These are phyloP conservation scores for Tetracentron sinense DNA, from an alignment of 164 flowering plant species.

Conservation along the genomic window DNA sequence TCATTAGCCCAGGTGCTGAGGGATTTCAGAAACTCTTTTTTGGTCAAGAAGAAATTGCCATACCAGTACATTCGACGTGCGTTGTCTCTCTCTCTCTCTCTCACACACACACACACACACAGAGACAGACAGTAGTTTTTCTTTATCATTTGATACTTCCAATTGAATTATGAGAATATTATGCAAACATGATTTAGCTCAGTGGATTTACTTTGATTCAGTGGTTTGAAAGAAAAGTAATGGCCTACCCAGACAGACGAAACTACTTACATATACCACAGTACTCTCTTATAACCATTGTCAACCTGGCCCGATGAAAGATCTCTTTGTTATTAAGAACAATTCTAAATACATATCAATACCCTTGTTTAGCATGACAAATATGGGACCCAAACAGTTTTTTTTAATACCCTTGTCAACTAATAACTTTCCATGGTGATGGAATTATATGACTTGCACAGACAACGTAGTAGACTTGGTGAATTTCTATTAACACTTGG, in stretches of 20 bases:
- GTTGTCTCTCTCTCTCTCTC: constrained; percentile 8
- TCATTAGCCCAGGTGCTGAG: constrained; percentile 90
- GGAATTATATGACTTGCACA: not conserved
- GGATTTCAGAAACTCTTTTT: constrained; percentile 98
- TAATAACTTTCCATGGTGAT: not conserved
- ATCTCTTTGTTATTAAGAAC: not conserved
- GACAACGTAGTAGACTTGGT: too few relatives aligned
- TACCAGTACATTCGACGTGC: constrained; percentile 90
- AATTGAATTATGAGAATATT: not conserved
- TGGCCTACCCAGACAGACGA: too few relatives aligned
- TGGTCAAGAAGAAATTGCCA: constrained; percentile 99
- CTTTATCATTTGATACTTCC: not conserved
- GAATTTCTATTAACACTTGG: too few relatives aligned
- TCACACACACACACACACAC: too few relatives aligned
- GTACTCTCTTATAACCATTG: too few relatives aligned
- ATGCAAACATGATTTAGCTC: not conserved
- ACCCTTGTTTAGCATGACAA: too few relatives aligned
- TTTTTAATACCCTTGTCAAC: not conserved
- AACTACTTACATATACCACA: too few relatives aligned
- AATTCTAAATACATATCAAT: too few relatives aligned
- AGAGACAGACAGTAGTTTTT: too few relatives aligned
- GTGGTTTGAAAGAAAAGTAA: too few relatives aligned
- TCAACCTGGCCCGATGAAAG: too few relatives aligned
- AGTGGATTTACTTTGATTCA: too few relatives aligned
- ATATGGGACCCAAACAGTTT: not conserved